Evolutionary conservation across 2,329 filamentous ascomycete species (phyloP).

Genomic region (Aureobasidium sp.): DNA sequence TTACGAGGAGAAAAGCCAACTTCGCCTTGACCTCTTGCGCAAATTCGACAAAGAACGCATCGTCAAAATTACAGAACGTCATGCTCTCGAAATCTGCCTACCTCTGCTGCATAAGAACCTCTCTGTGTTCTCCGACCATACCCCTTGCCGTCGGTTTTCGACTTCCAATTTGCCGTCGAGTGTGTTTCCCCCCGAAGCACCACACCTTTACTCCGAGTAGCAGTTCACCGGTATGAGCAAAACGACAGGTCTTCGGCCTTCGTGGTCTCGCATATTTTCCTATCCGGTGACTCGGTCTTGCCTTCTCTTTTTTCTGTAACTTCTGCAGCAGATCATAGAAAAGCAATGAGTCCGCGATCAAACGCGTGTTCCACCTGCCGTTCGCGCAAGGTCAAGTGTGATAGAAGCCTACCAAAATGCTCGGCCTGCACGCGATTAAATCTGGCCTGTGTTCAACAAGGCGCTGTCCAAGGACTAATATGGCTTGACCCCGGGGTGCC

Average conservation of each 20-base stretch:
- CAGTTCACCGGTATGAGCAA: conserved; percentile 10
- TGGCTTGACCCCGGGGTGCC: conserved; percentile 8
- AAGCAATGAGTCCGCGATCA: conserved; percentile 3
- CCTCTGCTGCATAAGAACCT: not conserved
- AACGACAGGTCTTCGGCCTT: conserved; percentile 9
- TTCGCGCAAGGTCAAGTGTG: conserved; percentile 11
- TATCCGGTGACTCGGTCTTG: conserved; percentile 7
- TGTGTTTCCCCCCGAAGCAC: not conserved
- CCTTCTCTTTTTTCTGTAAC: conserved; percentile 4
- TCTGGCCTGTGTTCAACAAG: conserved; percentile 11
- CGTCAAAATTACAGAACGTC: not conserved
- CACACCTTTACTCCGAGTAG: conserved; percentile 6
- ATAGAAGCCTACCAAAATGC: conserved; percentile 9
- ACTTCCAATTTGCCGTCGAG: conserved; percentile 10
- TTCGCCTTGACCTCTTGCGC: not conserved
- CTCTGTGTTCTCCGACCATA: not conserved
- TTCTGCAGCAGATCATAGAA: not conserved
- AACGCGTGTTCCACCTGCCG: conserved; percentile 12
- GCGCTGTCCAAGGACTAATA: conserved; percentile 9
- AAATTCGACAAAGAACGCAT: not conserved
- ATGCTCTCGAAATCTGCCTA: not conserved
- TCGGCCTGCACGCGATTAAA: conserved; percentile 10
- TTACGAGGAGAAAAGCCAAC: conserved; percentile 1
- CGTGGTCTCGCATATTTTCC: conserved; percentile 6
- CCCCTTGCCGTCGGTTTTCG: conserved; percentile 1